Evolutionary conservation across 163 green algal species (phyloP).

Genomic region (Prototheca wickerhamii): DNA sequence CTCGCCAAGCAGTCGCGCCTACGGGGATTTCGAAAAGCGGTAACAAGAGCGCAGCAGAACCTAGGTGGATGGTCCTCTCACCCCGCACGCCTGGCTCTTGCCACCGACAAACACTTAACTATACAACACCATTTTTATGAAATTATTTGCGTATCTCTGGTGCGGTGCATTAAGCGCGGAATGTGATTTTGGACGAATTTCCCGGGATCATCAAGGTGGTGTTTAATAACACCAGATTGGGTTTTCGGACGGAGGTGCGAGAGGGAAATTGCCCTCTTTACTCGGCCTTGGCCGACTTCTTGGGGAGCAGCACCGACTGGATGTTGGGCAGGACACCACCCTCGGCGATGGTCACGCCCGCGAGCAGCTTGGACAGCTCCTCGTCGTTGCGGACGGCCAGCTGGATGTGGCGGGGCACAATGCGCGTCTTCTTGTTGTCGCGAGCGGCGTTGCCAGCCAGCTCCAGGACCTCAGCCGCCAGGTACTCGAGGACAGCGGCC

Average conservation of each 20-base stretch:
- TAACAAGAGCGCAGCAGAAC: no score
- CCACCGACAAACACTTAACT: no score
- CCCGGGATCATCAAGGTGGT: no score
- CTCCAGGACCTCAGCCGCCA: constrained; percentile 84
- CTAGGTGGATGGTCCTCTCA: no score
- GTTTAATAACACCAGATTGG: constrained; percentile 12
- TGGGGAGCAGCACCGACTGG: constrained; percentile 77
- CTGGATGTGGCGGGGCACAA: constrained; percentile 86
- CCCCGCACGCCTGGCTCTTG: no score
- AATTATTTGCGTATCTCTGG: no score
- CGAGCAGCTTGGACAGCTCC: constrained; percentile 88
- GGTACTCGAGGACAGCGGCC: constrained; percentile 91
- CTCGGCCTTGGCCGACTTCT: constrained; percentile 36
- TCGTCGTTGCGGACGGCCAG: constrained; percentile 91
- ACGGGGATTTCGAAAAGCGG: no score
- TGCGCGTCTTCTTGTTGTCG: constrained; percentile 91
- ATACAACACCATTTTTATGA: no score
- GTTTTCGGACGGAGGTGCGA: background rate
- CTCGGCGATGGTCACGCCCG: constrained; percentile 75
- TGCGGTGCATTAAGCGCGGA: no score
- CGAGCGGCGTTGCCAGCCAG: constrained; percentile 80
- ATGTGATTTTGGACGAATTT: no score
- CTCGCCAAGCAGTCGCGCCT: no score
- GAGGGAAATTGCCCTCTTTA: background rate
- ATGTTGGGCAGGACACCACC: constrained; percentile 93